These are phyloP conservation scores for Ploettnerulaceae sp. DNA, from an alignment of 2,329 filamentous ascomycete species.

Conservation along the genomic window DNA sequence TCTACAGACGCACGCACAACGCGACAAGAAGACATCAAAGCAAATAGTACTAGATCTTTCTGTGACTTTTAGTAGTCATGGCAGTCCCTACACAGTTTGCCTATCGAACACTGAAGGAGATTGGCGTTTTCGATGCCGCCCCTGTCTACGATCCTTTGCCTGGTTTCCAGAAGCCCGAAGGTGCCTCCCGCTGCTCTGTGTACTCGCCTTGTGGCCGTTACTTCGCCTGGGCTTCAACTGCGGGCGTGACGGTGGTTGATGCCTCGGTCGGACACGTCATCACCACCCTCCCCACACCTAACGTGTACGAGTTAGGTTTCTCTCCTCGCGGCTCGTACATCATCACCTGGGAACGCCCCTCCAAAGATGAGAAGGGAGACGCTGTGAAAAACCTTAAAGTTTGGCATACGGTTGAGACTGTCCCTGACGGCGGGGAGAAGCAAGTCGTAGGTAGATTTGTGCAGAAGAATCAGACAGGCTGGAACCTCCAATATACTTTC, in stretches of 20 bases:
- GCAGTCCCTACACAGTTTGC: constrained; percentile 90
- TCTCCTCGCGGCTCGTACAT: constrained; percentile 88
- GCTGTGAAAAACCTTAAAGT: constrained; percentile 96
- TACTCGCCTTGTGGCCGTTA: constrained; percentile 96
- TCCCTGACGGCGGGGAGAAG: constrained; percentile 57
- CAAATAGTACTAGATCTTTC: constrained; percentile 27
- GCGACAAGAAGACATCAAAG: constrained; percentile 25
- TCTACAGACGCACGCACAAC: constrained; percentile 8
- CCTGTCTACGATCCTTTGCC: constrained; percentile 81
- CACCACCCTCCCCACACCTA: constrained; percentile 69
- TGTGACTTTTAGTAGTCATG: constrained; percentile 92
- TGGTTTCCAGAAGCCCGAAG: constrained; percentile 83
- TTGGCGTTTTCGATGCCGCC: constrained; percentile 87
- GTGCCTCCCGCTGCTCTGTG: constrained; percentile 87
- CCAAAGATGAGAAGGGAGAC: constrained; percentile 89
- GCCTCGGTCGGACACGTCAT: constrained; percentile 70
- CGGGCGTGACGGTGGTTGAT: constrained; percentile 82
- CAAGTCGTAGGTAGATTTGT: constrained; percentile 83
- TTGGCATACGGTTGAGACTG: constrained; percentile 77
- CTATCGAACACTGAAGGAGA: constrained; percentile 94
- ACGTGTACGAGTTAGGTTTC: constrained; percentile 92
- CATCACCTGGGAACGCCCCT: constrained; percentile 92
- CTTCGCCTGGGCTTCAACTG: constrained; percentile 89
- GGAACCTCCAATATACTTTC: constrained; percentile 94
- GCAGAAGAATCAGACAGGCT: constrained; percentile 90